phyloP scores from a whole-genome alignment of 139 green algal genomes.

The Edaphochlamys debaryana region DNA sequence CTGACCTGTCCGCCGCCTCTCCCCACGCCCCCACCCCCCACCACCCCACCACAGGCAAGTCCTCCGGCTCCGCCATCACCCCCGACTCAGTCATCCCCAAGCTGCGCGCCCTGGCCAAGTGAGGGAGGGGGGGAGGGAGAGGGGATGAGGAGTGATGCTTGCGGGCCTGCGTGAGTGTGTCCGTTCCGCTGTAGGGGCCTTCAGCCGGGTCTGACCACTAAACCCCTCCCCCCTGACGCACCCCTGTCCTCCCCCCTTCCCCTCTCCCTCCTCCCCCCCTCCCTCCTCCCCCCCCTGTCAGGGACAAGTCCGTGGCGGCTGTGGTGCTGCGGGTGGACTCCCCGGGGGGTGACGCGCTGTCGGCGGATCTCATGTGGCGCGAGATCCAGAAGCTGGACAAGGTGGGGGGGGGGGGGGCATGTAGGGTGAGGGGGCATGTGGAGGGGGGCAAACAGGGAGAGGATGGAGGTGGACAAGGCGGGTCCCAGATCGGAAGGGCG shows the following conservation, averaged over 20 bases:
- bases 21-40: no score
- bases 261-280: no score
- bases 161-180: no score
- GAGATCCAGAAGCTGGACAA: conserved; percentile 78
- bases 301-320: conserved; percentile 65
- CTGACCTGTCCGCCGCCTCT: no score
- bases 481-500: no score
- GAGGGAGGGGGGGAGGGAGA: conserved; percentile 35
- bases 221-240: not conserved
- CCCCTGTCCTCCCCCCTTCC: no score
- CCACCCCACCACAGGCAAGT: conserved; percentile 19
- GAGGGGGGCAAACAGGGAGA: no score
- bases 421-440: no score
- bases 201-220: no score
- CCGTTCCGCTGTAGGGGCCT: no score
- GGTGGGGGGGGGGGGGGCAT: no score
- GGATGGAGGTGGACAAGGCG: no score
- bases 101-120: conserved; percentile 62
- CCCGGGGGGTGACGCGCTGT: conserved; percentile 89
- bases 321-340: conserved; percentile 93
- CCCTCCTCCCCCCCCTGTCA: not conserved
- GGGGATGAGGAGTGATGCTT: not conserved
- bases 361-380: conserved; percentile 95
- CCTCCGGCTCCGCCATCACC: conserved; percentile 51
- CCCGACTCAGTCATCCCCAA: conserved; percentile 62